These are phyloP conservation scores for Scutellaria barbata DNA, from an alignment of 257 asterid species.

Conservation along the genomic window DNA sequence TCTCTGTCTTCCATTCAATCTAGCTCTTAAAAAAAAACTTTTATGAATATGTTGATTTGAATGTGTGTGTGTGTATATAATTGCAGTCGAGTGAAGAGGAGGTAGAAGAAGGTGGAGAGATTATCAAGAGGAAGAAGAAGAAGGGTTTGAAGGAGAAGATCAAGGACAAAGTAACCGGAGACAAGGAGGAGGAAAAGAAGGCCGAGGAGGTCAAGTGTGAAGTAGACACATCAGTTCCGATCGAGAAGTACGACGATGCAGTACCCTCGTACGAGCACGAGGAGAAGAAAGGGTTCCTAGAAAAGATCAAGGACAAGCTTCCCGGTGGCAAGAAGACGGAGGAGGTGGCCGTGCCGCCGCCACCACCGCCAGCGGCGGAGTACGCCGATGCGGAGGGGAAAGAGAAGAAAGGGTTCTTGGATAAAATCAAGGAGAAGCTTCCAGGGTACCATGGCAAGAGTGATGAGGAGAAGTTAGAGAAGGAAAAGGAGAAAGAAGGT, in stretches of 20 bases:
- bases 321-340: conserved; percentile 76
- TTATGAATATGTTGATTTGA: not conserved
- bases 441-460: conserved; percentile 80
- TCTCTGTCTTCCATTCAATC: too few species aligned
- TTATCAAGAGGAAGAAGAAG: conserved; percentile 77
- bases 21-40: too few species aligned
- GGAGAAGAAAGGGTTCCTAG: conserved; percentile 81
- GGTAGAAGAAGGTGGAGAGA: conserved; percentile 64
- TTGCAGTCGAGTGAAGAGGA: conserved; percentile 88
- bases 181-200: conserved; percentile 51
- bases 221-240: conserved; percentile 48
- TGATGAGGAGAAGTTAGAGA: conserved; percentile 68
- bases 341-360: conserved; percentile 42
- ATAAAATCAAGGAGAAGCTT: conserved; percentile 90
- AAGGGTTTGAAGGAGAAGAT: conserved; percentile 71
- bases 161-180: conserved; percentile 55
- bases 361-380: conserved; percentile 42
- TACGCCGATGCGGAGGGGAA: conserved; percentile 40
- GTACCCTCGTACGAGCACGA: conserved; percentile 37
- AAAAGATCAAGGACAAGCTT: conserved; percentile 77
- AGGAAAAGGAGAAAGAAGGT: conserved; percentile 42
- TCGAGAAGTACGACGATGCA: conserved; percentile 58
- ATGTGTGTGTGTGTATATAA: not conserved
- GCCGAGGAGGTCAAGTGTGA: conserved; percentile 50
- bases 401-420: conserved; percentile 85